Evolutionary conservation across 2,329 filamentous ascomycete genomes (phyloP).

Genomic region (Endoconidiophora polonica): DNA sequence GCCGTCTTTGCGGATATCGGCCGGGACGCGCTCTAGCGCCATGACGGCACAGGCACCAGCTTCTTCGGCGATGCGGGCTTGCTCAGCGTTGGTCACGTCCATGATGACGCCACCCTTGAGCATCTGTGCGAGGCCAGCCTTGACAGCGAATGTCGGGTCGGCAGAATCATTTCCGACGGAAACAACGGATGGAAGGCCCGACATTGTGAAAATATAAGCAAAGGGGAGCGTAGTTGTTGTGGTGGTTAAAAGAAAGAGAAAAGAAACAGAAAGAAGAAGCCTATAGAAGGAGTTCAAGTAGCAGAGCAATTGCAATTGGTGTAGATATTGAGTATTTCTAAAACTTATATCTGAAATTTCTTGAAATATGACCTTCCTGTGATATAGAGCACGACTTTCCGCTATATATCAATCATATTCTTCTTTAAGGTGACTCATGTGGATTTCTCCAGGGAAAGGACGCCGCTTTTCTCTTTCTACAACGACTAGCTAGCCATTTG

Average conservation of each 20-base stretch:
- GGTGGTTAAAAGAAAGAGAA: background rate
- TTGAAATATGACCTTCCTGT: no score
- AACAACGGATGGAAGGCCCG: conserved; percentile 8
- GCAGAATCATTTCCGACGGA: conserved; percentile 13
- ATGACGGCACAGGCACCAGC: conserved; percentile 93
- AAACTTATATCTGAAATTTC: background rate
- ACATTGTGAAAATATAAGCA: conserved; percentile 1
- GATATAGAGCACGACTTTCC: no score
- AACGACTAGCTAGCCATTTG: no score
- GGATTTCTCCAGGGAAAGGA: no score
- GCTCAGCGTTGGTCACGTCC: conserved; percentile 89
- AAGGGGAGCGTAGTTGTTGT: background rate
- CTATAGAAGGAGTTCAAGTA: background rate
- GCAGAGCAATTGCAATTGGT: background rate
- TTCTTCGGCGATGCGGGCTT: conserved; percentile 93
- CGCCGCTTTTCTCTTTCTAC: no score
- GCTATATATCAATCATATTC: no score
- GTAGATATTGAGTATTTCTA: background rate
- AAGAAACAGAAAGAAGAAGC: background rate
- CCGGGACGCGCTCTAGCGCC: conserved; percentile 93
- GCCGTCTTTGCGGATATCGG: conserved; percentile 82
- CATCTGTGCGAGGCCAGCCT: conserved; percentile 93
- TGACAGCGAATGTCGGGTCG: conserved; percentile 58
- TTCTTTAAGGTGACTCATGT: no score
- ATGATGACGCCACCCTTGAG: conserved; percentile 98